A percentile compares a stretch with the other conserved stretches of the same genome.
These are phyloP conservation scores for Kluyveromyces marxianus DNA, from an alignment of 1,139 yeast species.

Conservation along the genomic window DNA sequence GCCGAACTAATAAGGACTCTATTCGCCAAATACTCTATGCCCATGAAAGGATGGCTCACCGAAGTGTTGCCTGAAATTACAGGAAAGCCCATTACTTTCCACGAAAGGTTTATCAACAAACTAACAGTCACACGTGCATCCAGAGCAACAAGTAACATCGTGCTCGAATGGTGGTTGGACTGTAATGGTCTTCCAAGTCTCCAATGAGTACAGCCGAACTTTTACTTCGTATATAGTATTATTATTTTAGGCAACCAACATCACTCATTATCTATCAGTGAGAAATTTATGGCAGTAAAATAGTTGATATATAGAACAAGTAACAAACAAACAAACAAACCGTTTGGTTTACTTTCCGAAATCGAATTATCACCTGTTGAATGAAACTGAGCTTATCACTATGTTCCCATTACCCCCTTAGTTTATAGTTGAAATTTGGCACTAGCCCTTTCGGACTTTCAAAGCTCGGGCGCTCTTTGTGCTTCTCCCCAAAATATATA, in stretches of 20 bases:
- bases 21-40: conserved; percentile 27
- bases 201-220: not conserved
- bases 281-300: too few species aligned
- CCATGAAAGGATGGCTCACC: conserved; percentile 25
- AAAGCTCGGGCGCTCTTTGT: too few species aligned
- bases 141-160: conserved; percentile 28
- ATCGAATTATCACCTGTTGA: too few species aligned
- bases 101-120: conserved; percentile 26
- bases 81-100: conserved; percentile 17
- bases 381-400: too few species aligned
- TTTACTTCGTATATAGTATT: not conserved
- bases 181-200: conserved; percentile 26
- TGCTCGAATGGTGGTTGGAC: conserved; percentile 31
- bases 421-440: too few species aligned
- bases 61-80: conserved; percentile 19
- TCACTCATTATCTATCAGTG: not conserved
- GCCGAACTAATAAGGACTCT: conserved; percentile 28
- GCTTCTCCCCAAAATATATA: too few species aligned
- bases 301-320: too few species aligned
- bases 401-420: too few species aligned
- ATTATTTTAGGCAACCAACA: not conserved
- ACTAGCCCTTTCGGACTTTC: too few species aligned
- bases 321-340: too few species aligned
- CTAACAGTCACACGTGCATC: conserved; percentile 28
- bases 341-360: too few species aligned